phyloP scores from a whole-genome alignment of 441 rosid genomes.

The Croton setiger region DNA sequence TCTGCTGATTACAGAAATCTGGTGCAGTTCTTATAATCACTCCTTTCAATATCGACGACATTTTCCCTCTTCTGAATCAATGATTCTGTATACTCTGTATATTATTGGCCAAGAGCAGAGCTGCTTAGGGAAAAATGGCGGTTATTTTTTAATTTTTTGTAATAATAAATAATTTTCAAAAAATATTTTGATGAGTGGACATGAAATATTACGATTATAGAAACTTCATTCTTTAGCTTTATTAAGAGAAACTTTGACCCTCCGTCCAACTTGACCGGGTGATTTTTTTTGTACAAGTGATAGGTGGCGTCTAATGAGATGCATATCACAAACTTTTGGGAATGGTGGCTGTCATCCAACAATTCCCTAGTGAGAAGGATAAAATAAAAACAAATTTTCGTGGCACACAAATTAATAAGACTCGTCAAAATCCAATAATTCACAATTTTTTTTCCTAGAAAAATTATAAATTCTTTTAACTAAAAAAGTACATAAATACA shows the following conservation, averaged over 20 bases:
- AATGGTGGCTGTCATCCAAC: background rate
- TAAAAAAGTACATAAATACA: no score
- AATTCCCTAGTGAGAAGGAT: background rate
- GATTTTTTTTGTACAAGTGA: no score
- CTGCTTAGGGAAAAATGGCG: constrained; percentile 34
- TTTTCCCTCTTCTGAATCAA: background rate
- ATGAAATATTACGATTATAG: constrained; percentile 20
- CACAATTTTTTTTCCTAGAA: background rate
- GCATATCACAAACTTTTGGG: background rate
- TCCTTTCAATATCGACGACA: constrained; percentile 39
- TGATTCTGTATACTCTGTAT: background rate
- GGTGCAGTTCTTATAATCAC: constrained; percentile 40
- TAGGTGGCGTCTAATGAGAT: background rate
- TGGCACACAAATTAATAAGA: constrained; percentile 1
- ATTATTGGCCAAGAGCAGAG: background rate
- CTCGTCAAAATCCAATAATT: background rate
- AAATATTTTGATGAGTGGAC: constrained; percentile 43
- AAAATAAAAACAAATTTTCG: background rate
- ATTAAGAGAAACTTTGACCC: no score
- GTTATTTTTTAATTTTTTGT: constrained; percentile 11
- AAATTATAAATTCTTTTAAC: background rate
- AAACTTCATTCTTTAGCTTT: constrained; percentile 13
- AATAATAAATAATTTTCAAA: background rate
- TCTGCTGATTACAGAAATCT: constrained; percentile 21
- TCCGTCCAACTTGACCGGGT: no score